Conservation (phyloP, 164 flowering plant genomes). For the Saururus chinensis region DNA sequence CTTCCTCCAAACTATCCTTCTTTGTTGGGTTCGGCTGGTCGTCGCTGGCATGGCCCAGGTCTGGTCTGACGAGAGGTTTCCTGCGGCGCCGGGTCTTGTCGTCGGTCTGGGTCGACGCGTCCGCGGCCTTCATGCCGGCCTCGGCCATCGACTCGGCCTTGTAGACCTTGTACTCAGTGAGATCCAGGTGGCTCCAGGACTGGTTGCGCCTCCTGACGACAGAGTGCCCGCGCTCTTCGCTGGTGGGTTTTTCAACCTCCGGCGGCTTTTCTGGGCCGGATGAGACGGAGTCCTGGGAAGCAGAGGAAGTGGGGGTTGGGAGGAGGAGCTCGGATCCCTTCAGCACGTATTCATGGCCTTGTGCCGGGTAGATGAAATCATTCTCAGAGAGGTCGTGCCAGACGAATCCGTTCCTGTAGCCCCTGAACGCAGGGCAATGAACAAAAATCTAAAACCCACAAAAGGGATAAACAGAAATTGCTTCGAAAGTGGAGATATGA, state of each 20-base stretch:
- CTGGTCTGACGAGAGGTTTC: slow-evolving; percentile 15
- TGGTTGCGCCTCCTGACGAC: slow-evolving; percentile 48
- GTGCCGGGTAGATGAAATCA: slow-evolving; percentile 75
- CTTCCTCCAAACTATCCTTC: not conserved
- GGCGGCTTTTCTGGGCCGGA: slow-evolving; percentile 14
- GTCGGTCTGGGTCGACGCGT: slow-evolving; percentile 83
- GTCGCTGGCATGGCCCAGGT: not conserved
- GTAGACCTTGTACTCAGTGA: slow-evolving; percentile 72
- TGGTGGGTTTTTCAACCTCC: slow-evolving; percentile 9
- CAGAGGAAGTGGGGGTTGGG: slow-evolving; percentile 8
- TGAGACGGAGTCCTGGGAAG: slow-evolving; percentile 19
- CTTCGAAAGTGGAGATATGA: not conserved
- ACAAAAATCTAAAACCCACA: too few species aligned
- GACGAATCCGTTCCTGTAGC: slow-evolving; percentile 86
- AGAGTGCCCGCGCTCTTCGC: slow-evolving; percentile 26
- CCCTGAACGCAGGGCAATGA: slow-evolving; percentile 35
- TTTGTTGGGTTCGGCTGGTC: too few species aligned
- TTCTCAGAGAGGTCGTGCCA: slow-evolving; percentile 86
- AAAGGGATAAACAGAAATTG: not conserved
- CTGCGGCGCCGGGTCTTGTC: slow-evolving; percentile 35
- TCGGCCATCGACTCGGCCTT: slow-evolving; percentile 27
- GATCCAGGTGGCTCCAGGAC: slow-evolving; percentile 73
- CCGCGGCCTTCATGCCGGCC: slow-evolving; percentile 35
- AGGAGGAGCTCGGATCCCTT: slow-evolving; percentile 81
- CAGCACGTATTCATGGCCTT: slow-evolving; percentile 86